Conservation (phyloP, 2,329 filamentous ascomycete species). For the Penicillium sp. region DNA sequence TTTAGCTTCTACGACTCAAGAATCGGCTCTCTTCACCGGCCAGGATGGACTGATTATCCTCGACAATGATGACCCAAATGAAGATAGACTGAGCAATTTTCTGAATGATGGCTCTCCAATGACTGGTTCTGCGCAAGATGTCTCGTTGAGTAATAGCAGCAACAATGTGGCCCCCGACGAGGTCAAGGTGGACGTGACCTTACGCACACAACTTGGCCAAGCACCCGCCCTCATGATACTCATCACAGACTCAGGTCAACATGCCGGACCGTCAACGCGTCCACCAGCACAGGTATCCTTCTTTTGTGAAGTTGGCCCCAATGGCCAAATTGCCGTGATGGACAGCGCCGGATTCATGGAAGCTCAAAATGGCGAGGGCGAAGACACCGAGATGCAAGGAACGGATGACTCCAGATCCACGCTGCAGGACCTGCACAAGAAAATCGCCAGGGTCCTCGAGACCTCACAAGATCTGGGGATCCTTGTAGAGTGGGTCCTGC, state of each 20-base stretch:
- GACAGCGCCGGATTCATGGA: constrained; percentile 34
- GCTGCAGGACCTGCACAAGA: constrained; percentile 27
- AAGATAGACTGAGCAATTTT: constrained; percentile 54
- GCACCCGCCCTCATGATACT: constrained; percentile 36
- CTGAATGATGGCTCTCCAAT: constrained; percentile 22
- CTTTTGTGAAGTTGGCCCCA: constrained; percentile 37
- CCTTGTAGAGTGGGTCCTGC: constrained; percentile 42
- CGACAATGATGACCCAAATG: constrained; percentile 40
- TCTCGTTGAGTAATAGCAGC: constrained; percentile 2
- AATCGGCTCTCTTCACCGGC: constrained; percentile 11
- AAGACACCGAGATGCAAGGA: constrained; percentile 18
- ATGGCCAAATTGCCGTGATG: constrained; percentile 38
- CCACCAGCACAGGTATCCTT: constrained; percentile 29
- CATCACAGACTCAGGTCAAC: constrained; percentile 26
- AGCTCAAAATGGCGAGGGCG: constrained; percentile 10
- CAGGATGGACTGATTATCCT: constrained; percentile 21
- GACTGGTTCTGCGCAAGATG: background rate
- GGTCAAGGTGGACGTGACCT: constrained; percentile 35
- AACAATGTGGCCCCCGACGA: constrained; percentile 16
- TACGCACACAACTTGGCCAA: constrained; percentile 37
- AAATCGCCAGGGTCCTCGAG: constrained; percentile 38
- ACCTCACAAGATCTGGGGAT: constrained; percentile 43
- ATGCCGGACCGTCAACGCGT: constrained; percentile 5
- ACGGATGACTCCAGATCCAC: constrained; percentile 10
- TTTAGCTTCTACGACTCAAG: constrained; percentile 4